Evolutionary conservation across 192 early-diverging fungal genomes (phyloP).

Genomic region (Rhizophlyctis rosea): DNA sequence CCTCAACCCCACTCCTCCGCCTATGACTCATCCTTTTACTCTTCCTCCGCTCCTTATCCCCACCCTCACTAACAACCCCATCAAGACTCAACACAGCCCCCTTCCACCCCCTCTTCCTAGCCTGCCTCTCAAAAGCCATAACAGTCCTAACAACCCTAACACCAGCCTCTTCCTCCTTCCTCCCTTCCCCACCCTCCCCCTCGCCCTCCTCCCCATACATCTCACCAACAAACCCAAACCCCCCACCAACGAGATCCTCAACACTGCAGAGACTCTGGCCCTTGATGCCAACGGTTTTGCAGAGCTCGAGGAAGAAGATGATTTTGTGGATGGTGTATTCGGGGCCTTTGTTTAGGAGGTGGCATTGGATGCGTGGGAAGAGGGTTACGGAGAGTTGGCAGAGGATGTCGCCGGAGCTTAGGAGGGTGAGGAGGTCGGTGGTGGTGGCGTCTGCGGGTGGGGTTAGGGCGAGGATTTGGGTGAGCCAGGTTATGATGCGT

Average conservation of each 20-base stretch:
- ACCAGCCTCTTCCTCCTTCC: constrained; percentile 6
- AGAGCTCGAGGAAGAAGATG: constrained; percentile 54
- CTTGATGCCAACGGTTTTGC: constrained; percentile 48
- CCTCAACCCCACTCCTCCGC: constrained; percentile 8
- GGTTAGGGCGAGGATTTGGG: background rate
- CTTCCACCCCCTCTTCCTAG: constrained; percentile 41
- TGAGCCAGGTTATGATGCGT: constrained; percentile 34
- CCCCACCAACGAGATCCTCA: constrained; percentile 36
- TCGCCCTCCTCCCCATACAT: constrained; percentile 11
- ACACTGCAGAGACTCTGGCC: constrained; percentile 40
- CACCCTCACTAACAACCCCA: constrained; percentile 5
- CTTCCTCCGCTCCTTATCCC: background rate
- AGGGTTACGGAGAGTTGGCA: constrained; percentile 39
- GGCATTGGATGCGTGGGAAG: constrained; percentile 47
- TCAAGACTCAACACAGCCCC: constrained; percentile 42
- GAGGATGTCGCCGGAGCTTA: constrained; percentile 43
- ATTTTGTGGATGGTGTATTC: constrained; percentile 54
- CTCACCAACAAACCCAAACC: constrained; percentile 17
- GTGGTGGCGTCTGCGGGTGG: background rate
- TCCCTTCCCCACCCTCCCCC: constrained; percentile 14
- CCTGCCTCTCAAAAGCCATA: constrained; percentile 47
- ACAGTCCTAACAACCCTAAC: constrained; percentile 44
- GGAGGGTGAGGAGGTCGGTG: constrained; percentile 25
- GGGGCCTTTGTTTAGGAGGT: constrained; percentile 41
- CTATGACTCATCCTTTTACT: background rate